Base-by-base conservation (phyloP, 1,139 yeast species). In the Candida dubliniensis region DNA sequence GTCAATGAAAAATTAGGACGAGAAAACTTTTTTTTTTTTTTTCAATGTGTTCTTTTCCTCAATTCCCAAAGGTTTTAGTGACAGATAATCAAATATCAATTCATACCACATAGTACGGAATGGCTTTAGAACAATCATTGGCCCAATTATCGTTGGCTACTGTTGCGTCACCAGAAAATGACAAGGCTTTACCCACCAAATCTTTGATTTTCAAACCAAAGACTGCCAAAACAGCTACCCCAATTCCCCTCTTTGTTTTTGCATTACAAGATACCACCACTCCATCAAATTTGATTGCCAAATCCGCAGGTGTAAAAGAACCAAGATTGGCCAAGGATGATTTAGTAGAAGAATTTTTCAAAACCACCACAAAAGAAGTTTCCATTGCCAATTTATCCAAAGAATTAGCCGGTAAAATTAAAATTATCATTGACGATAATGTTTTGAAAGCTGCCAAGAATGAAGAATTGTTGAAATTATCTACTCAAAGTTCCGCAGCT, bases 291-390 rank as follows among this genome's bases (percentile, higher is more conserved):
- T 59, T 74, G 29, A 76, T 89, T 50, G 91, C 96, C 39, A 71
- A 76, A 48, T 76, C 82, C 37, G 87, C 90, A 13, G 76, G 74
- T 41, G 87, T 79, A 40, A 90, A 89, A 67, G 96, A 89, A 51
- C 95, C 96, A 52, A 79, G 96, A 64, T 71, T 88, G 58, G 97
- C 96, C 43, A 82, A 82, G 55, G 91, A 87, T 51, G 96, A 86
- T 46, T 72, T 89, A 54, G 82, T 88, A 36, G 71, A 74, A 49
- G 81, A 82, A 55, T 78, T 85, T 60, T 88, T 89, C 59, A 71
- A 76, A 32, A 73, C 79, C 40, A 58, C 81, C 30, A 81, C 93
- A 36, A 82, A 82, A 59, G 85, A 81, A 56, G 84, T 87, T 53
- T 76, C 87, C 25, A 64, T 84, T 47, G 89, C 86, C 43, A 73